Conservation (phyloP, 805 yeast species). For the Starmerella gropengiesseri region DNA sequence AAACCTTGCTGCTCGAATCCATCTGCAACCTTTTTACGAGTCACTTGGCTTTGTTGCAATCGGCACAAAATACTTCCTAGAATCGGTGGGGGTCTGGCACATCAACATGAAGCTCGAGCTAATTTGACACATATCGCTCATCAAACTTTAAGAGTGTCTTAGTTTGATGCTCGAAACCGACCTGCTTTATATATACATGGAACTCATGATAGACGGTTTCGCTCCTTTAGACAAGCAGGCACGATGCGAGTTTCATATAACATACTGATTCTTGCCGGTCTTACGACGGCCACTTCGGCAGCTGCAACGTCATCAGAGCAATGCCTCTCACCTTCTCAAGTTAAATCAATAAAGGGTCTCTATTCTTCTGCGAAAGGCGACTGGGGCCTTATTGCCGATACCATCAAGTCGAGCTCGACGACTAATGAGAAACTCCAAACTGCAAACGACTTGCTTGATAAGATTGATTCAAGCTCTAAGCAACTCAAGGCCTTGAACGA, state of each 20-base stretch:
- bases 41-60: slow-evolving; percentile 15
- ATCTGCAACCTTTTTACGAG: slow-evolving; percentile 18
- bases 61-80: slow-evolving; percentile 10
- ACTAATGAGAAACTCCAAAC: not conserved
- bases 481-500: not conserved
- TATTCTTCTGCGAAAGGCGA: not conserved
- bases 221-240: too few relatives aligned
- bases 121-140: not conserved
- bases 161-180: not conserved
- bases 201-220: not conserved
- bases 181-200: not conserved
- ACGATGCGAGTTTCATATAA: too few relatives aligned
- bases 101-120: slow-evolving; percentile 15
- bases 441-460: not conserved
- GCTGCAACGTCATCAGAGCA: too few relatives aligned
- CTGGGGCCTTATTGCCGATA: not conserved
- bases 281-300: too few relatives aligned
- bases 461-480: not conserved
- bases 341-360: not conserved
- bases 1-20: slow-evolving; percentile 19
- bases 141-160: not conserved
- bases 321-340: too few relatives aligned
- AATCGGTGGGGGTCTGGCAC: slow-evolving; percentile 21
- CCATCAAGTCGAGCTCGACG: not conserved
- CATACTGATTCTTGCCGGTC: too few relatives aligned